Evolutionary conservation across 805 yeast genomes (phyloP), one percentile per base, ranked within the genome.

Genomic region (Saccharomycopsis sp.): DNA sequence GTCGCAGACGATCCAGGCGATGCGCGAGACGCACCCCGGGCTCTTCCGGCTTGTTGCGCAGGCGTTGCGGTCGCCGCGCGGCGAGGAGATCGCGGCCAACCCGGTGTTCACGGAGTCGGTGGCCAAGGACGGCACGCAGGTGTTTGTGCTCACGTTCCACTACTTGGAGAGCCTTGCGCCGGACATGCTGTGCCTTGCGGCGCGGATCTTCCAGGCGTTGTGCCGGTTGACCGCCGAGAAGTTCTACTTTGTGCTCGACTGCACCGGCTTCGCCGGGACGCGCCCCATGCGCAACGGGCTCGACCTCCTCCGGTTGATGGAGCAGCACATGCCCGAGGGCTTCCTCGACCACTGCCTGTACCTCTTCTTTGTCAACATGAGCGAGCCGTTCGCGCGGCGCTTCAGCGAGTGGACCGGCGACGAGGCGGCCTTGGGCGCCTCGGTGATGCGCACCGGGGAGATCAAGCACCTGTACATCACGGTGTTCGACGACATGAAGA

Each of bases 21-120:
- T 77, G 52, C 74, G 71, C 52, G 80, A 79, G 46, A 75, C 73
- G 40, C 79, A 80, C 53, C 71, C 78, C 1, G 80, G 79, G 57
- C 73, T 84, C 24, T 83, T 81, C 64, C 95, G 89, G 57, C 87
- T 87, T 63, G 84, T 90, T 89, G 79, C 82, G 24, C 83, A 82
- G 57, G 75, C 89, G 0, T 72, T 80, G 51, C 78, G 79, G 59
- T 83, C 84, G 59, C 70, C 78, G 9, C 79, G 78, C 2, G 61
- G 67, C n/a, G 55, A 53, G 21, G 18, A 40, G 24, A 67, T 76
- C 3, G 65, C 73, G 21, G 80, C 79, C 15, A 64, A 70, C 14
- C 73, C 76, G 0, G 72, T 84, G 41, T 76, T 87, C 9, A 82
- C 80, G 54, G 89, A 82, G 61, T 81, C 87, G 1, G 80, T 86